Base-by-base conservation (phyloP, 2,329 filamentous ascomycete genomes). In the Fusarium veterinarium region DNA sequence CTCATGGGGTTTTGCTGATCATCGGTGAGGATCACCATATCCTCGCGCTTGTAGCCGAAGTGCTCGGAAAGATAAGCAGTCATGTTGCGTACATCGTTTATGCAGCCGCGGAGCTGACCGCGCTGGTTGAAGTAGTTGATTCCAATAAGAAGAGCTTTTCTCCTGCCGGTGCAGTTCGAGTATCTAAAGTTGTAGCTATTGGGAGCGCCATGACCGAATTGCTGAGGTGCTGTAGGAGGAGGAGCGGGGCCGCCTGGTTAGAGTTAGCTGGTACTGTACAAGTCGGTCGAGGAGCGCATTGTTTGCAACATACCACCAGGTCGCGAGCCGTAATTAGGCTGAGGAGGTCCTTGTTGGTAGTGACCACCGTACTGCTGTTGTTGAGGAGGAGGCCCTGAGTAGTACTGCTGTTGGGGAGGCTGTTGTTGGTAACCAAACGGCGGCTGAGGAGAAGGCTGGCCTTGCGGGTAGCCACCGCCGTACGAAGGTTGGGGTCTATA, bases 51-150 rank as follows among this genome's bases (percentile, higher is more conserved):
- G 82, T 98, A 98, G 35, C 93, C 93, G 81, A 97, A 98, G 79
- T 94, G 91, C 81, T 95, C 91, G 72, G 94, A 93, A 65, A 98
- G 86, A 80, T 97, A 98, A 55, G 89, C 88, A 28, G 95, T 97
- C 94, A 98, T 97, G 85, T 98, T 98, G 83, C 95, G 93, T 46
- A 98, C 95, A 80, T 98, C 95, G 80, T 98, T 98, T 86, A 98
- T 98, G 80, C 95, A 98, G 49, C 95, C 95, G 64, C 95, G 88
- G 52, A 98, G 87, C 85, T 98, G 93, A 33, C 95, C 95, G 64
- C 93, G 91, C 83, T 98, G 95, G 57, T 93, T 91, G 80, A 98
- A 98, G 84, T 98, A 98, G 84, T 98, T 98, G 86, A 98, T 97
- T 61, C 95, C 95, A 75, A 98, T 95, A 69, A 98, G 83, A 35